phyloP scores from a whole-genome alignment of 495 filamentous ascomycete species.

The Penicillium goetzii region DNA sequence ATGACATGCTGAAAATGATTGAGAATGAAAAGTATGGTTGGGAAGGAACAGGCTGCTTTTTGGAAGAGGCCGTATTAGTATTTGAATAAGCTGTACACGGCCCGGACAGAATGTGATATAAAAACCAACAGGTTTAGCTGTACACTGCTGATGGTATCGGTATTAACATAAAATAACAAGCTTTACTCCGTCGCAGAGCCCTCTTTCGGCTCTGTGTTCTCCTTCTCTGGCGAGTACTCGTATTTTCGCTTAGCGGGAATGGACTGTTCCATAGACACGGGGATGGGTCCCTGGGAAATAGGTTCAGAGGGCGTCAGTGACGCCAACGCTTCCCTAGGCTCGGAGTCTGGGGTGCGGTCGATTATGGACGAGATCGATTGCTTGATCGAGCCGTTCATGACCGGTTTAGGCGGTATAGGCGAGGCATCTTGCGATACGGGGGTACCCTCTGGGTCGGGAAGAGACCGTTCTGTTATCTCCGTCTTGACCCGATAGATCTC shows the following conservation, averaged over 20 bases:
- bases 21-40: neutral
- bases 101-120: neutral
- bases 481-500: slow-evolving; percentile 36
- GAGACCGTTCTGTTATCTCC: slow-evolving; percentile 32
- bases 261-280: slow-evolving; percentile 28
- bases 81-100: neutral
- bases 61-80: neutral
- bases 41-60: neutral
- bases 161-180: neutral
- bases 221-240: slow-evolving; percentile 36
- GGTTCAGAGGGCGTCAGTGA: slow-evolving; percentile 27
- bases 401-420: slow-evolving; percentile 25
- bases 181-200: slow-evolving; percentile 18
- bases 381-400: slow-evolving; percentile 41
- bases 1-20: slow-evolving; percentile 5
- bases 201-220: slow-evolving; percentile 37
- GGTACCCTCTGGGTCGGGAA: slow-evolving; percentile 24
- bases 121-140: neutral
- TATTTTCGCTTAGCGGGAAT: slow-evolving; percentile 34
- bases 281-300: slow-evolving; percentile 17
- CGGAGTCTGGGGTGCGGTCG: slow-evolving; percentile 42
- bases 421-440: slow-evolving; percentile 17
- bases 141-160: slow-evolving; percentile 1
- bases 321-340: slow-evolving; percentile 33
- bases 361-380: slow-evolving; percentile 54